phyloP scores from a whole-genome alignment of 2,329 filamentous ascomycete genomes.

The Grosmannia serpens region DNA sequence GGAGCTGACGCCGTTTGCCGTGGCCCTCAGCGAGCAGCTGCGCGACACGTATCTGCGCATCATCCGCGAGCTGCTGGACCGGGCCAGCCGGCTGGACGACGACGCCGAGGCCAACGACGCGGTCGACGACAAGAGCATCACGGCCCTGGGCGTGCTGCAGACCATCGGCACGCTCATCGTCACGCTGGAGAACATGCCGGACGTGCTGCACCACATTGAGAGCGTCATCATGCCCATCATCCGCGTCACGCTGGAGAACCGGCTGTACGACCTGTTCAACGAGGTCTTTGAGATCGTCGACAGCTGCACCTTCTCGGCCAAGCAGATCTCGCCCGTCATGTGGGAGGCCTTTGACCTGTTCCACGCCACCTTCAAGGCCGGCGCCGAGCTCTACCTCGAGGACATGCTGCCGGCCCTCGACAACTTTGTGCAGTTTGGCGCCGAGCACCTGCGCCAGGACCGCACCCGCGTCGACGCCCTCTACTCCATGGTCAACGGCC shows the following conservation, averaged over 20 bases:
- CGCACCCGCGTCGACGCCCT: slow-evolving; percentile 79
- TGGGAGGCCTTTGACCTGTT: slow-evolving; percentile 98
- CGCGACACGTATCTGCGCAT: slow-evolving; percentile 94
- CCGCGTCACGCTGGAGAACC: slow-evolving; percentile 91
- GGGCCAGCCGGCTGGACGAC: slow-evolving; percentile 65
- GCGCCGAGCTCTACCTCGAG: slow-evolving; percentile 92
- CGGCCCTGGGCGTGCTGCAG: slow-evolving; percentile 87
- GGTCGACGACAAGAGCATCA: slow-evolving; percentile 96
- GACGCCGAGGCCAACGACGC: slow-evolving; percentile 81
- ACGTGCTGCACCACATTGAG: slow-evolving; percentile 88
- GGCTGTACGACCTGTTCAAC: slow-evolving; percentile 95
- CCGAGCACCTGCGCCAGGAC: slow-evolving; percentile 67
- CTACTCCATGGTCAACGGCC: slow-evolving; percentile 87
- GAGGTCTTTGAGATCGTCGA: slow-evolving; percentile 99
- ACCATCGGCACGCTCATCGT: slow-evolving; percentile 96
- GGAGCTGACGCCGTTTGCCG: slow-evolving; percentile 91
- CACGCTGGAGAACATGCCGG: slow-evolving; percentile 91
- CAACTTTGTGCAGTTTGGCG: slow-evolving; percentile 94
- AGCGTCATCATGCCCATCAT: slow-evolving; percentile 96
- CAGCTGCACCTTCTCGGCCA: slow-evolving; percentile 96
- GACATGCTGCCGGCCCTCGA: slow-evolving; percentile 97
- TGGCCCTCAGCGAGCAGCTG: slow-evolving; percentile 89
- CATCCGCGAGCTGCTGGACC: slow-evolving; percentile 80
- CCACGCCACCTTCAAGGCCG: slow-evolving; percentile 92
- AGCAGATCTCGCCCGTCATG: slow-evolving; percentile 91